Evolutionary conservation across 164 flowering plant genomes (phyloP).

Genomic region (Tinospora cordifolia): DNA sequence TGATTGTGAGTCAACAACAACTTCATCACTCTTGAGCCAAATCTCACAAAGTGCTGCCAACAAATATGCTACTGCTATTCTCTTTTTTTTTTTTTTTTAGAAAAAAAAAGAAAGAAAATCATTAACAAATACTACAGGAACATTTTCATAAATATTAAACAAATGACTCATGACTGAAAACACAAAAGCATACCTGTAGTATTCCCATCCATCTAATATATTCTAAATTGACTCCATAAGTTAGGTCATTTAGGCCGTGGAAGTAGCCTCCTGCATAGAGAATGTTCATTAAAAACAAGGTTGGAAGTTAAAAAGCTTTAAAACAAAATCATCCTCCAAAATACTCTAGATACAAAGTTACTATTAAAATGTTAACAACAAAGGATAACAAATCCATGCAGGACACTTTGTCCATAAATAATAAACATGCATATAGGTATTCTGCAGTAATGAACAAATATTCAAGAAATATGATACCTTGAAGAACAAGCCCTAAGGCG

Average conservation of each 20-base stretch:
- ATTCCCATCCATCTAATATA: slow-evolving; percentile 62
- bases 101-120: neutral
- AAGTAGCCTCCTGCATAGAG: slow-evolving; percentile 54
- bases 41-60: slow-evolving; percentile 67
- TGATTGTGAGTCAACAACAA: slow-evolving; percentile 26
- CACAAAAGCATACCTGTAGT: slow-evolving; percentile 43
- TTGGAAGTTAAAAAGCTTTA: neutral
- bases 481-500: slow-evolving; percentile 53
- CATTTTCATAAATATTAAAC: too few species aligned
- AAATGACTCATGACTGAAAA: too few species aligned
- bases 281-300: neutral
- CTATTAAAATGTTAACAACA: neutral
- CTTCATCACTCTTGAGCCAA: slow-evolving; percentile 50
- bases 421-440: too few species aligned
- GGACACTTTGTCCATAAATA: neutral
- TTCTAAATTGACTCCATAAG: slow-evolving; percentile 58
- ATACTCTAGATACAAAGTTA: neutral
- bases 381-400: neutral
- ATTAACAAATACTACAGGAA: neutral
- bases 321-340: neutral
- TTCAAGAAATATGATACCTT: slow-evolving; percentile 33
- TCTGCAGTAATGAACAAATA: neutral
- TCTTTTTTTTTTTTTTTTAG: too few species aligned
- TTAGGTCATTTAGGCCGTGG: slow-evolving; percentile 50
- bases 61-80: slow-evolving; percentile 65